Percentiles rank a stretch among this genome's conserved stretches.
These are phyloP conservation scores for Physocladia obscura DNA, from an alignment of 192 early-diverging fungal genomes.

Conservation along the genomic window DNA sequence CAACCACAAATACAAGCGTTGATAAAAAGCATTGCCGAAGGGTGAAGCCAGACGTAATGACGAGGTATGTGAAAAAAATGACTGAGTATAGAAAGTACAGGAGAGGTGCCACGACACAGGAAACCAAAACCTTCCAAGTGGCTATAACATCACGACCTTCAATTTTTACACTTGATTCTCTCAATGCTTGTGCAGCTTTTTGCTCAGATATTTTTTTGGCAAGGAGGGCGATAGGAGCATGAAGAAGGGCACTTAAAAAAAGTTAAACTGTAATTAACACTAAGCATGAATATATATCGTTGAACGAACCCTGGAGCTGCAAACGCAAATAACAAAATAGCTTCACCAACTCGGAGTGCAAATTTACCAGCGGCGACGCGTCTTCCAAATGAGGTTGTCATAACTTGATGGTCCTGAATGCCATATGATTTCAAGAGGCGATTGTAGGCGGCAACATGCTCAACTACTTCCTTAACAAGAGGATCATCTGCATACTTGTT, in stretches of 20 bases:
- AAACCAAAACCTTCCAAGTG: constrained; percentile 85
- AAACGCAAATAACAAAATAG: constrained; percentile 71
- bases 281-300: too few species aligned
- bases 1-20: constrained; percentile 40
- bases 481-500: constrained; percentile 78
- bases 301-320: constrained; percentile 79
- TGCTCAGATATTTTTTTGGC: constrained; percentile 25
- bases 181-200: constrained; percentile 32
- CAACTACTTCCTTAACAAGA: constrained; percentile 74
- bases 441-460: constrained; percentile 82
- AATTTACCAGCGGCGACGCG: constrained; percentile 38
- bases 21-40: constrained; percentile 32
- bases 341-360: constrained; percentile 70
- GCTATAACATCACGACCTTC: constrained; percentile 91
- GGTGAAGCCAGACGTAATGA: constrained; percentile 39
- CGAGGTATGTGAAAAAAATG: constrained; percentile 57
- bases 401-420: constrained; percentile 93
- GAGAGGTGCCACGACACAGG: constrained; percentile 70
- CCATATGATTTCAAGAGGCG: constrained; percentile 88
- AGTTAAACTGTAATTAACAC: too few species aligned
- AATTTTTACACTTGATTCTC: constrained; percentile 91
- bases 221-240: constrained; percentile 17
- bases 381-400: constrained; percentile 67
- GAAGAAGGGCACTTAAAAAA: background rate
- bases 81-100: constrained; percentile 73